Base-by-base conservation (phyloP, 345 rosid species). In the Camelina hispida region DNA sequence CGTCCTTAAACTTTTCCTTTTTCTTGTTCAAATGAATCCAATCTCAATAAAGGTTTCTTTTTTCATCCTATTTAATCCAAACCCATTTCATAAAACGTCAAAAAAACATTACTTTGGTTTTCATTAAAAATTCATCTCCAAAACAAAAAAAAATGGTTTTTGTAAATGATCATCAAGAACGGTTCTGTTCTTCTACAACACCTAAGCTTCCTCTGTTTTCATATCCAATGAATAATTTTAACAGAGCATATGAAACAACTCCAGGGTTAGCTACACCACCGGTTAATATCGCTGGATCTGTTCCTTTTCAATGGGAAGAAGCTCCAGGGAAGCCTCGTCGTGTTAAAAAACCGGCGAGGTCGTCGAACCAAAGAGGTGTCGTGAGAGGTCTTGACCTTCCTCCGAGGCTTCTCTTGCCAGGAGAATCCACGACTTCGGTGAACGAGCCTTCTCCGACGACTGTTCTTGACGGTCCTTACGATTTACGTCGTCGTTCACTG, bases 241-340 rank as follows among this genome's bases (percentile, higher is more conserved):
- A 54, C 47, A 52, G 35, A 20, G 54, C 46, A 16, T 61, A 58
- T 0, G 85, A 85, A 77, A 54, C 85, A 76, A 54, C 85, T 10
- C 75, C 88, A 1, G 88, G 86, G 9, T 43, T 48, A 79, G 55
- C 69, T 28, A 86, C 98, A 14, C 89, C 97, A 6, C 98, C 97
- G 9, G 69, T 88, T 58, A 78, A 85, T 18, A 35, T 81, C 48
- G 68, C 66, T 4, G 96, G 81, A 43, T 83, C 97, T 20, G 64
- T 94, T 28, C 98, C 98, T 9, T 94, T 94, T 53, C 80, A 71
- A 62, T 94, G 98, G 97, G 98, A 94, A 73, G 97, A 91, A 79
- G 96, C 84, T 9, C 98, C 97, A 0, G 98, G 98, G 9, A 87
- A 80, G 88, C 97, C 98, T 11, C 85, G 88, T 40, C 80, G 77